Evolutionary conservation across 208 protist species (phyloP).

Genomic region (Leishmania mexicana): DNA sequence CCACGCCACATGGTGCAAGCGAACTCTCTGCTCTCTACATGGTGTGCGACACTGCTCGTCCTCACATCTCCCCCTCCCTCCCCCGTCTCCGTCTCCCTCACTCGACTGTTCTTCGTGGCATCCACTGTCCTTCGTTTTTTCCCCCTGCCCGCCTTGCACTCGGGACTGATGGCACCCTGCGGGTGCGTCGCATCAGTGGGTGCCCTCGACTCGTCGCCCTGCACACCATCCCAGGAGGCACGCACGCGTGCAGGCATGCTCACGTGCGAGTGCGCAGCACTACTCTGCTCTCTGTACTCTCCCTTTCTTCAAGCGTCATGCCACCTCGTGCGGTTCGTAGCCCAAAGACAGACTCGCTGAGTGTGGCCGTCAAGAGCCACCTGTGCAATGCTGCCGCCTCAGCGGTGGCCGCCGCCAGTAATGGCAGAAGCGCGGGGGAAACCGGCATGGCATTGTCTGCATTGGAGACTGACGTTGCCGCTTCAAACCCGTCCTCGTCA

Average conservation of each 20-base stretch:
- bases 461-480: background rate
- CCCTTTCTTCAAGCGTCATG: constrained; percentile 3
- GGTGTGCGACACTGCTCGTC: background rate
- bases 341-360: constrained; percentile 20
- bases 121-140: too few relatives aligned
- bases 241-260: background rate
- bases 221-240: background rate
- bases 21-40: background rate
- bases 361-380: constrained; percentile 23
- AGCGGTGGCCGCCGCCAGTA: background rate
- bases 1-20: background rate
- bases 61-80: background rate
- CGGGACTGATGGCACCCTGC: background rate
- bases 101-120: background rate
- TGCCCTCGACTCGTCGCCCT: background rate
- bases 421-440: background rate
- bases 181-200: background rate
- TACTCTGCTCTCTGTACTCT: background rate
- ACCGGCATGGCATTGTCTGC: background rate
- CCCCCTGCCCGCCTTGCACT: background rate
- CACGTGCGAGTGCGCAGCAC: background rate
- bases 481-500: constrained; percentile 4
- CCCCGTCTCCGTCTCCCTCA: background rate
- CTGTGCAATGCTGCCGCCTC: background rate
- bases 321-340: constrained; percentile 19